Evolutionary conservation across 495 filamentous ascomycete genomes (phyloP), one percentile per base, ranked within the genome.

Genomic region (Penicillium diatomitis): DNA sequence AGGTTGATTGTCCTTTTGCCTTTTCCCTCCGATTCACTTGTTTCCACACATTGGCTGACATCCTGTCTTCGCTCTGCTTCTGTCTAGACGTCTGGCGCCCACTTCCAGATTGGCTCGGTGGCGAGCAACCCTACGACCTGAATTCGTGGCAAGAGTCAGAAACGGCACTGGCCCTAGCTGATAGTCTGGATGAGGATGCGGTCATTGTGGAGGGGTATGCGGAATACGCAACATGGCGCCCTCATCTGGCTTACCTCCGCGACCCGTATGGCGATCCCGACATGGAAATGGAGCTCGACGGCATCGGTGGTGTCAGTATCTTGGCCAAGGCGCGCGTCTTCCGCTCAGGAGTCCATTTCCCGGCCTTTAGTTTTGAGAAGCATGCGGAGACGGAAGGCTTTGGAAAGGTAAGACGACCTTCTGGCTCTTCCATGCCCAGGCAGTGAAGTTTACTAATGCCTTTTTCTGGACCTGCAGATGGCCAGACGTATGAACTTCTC

Each of bases 121-220:
- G 94, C 60, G 94, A 99, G 63, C 94, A 99, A 62, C 94, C 94
- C 0, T 99, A 99, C 60, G 94, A 99, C 71, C 70, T 99, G 62
- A 99, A 99, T 58, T 96, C 90, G 1, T 99, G 94, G 94, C 94
- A 97, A 66, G 94, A 99, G 66, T 97, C 94, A 0, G 94, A 99
- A 54, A 97, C 94, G 0, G 94, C 94, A 0, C 72, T 99, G 40
- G 87, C 87, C 4, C 79, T 99, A 28, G 94, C 94, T 9, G 91
- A 97, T 48, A 95, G 87, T 1, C 76, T 99, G 12, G 94, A 99
- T 50, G 94, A 99, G 65, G 94, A 99, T 67, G 94, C 94, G 0
- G 94, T 99, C 29, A 99, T 99, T 69, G 94, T 99, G 9, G 94
- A 99, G 65, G 94, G 94, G 28, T 99, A 99, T 60, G 94, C 94